phyloP scores from a whole-genome alignment of 805 yeast species.

The Pichia deserticola region DNA sequence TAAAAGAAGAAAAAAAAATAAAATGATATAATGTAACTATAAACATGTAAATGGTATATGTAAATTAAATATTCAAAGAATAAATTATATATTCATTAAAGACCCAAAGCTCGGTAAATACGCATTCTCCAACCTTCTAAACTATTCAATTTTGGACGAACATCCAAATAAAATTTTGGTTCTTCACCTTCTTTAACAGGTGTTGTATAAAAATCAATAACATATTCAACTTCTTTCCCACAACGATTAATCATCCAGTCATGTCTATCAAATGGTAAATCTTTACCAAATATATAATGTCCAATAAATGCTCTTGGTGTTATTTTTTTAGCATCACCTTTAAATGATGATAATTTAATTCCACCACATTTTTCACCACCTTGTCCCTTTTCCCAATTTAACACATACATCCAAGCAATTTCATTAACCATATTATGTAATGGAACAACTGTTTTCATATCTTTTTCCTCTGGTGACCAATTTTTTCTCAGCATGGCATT shows the following conservation, averaged over 20 bases:
- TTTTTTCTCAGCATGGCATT: slow-evolving; percentile 91
- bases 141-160: slow-evolving; percentile 81
- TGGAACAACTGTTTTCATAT: slow-evolving; percentile 89
- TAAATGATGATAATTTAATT: slow-evolving; percentile 72
- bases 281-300: slow-evolving; percentile 51
- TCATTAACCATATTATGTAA: slow-evolving; percentile 93
- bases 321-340: slow-evolving; percentile 77
- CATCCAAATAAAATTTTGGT: slow-evolving; percentile 68
- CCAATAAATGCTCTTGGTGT: slow-evolving; percentile 84
- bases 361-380: slow-evolving; percentile 73
- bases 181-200: slow-evolving; percentile 36
- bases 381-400: slow-evolving; percentile 67
- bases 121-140: slow-evolving; percentile 77
- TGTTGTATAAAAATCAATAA: slow-evolving; percentile 73
- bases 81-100: too few relatives aligned
- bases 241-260: slow-evolving; percentile 89
- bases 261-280: slow-evolving; percentile 89
- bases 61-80: too few relatives aligned
- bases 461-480: slow-evolving; percentile 74
- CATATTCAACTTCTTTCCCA: slow-evolving; percentile 78
- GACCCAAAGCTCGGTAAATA: slow-evolving; percentile 52
- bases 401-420: slow-evolving; percentile 80
- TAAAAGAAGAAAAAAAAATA: too few relatives aligned
- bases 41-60: neutral
- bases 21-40: too few relatives aligned